These are phyloP conservation scores for Nakazawaea wyomingensis DNA, from an alignment of 805 yeast species.

Conservation along the genomic window DNA sequence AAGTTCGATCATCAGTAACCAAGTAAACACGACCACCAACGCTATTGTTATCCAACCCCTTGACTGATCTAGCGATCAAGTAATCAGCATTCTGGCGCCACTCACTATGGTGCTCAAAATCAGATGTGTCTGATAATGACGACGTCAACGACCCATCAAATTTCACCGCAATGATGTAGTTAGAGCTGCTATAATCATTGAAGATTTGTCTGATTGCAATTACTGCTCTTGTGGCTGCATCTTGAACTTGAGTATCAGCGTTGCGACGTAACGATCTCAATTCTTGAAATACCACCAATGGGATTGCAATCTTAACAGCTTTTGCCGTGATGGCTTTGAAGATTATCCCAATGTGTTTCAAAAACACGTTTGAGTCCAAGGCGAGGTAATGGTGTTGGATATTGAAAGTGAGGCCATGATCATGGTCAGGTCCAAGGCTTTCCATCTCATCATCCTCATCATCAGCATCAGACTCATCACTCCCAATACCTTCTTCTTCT, in stretches of 20 bases:
- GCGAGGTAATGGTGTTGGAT: constrained; percentile 35
- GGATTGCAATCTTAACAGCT: constrained; percentile 57
- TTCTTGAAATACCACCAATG: constrained; percentile 75
- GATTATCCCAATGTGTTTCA: constrained; percentile 73
- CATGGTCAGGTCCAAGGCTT: constrained; percentile 18
- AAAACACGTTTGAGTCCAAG: constrained; percentile 75
- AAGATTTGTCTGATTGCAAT: constrained; percentile 61
- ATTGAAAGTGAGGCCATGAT: constrained; percentile 17
- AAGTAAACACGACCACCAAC: constrained; percentile 4
- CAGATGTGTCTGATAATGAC: constrained; percentile 65
- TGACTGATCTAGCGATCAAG: constrained; percentile 49
- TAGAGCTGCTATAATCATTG: constrained; percentile 39
- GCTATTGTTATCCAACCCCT: constrained; percentile 30
- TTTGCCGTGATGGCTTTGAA: constrained; percentile 61
- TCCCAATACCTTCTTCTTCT: constrained; percentile 21
- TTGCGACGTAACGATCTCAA: constrained; percentile 65
- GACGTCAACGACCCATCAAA: constrained; percentile 67
- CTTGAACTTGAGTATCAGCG: constrained; percentile 67
- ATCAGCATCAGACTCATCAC: constrained; percentile 28
- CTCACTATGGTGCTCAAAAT: constrained; percentile 65
- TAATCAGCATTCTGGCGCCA: constrained; percentile 76
- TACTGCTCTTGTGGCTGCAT: constrained; percentile 77
- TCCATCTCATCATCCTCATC: constrained; percentile 24
- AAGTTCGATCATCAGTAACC: constrained; percentile 11
- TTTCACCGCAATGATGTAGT: constrained; percentile 50